Evolutionary conservation across 208 protist species (phyloP), one percentile per base, ranked within the genome.

Genomic region (Trypanosoma lewisi): DNA sequence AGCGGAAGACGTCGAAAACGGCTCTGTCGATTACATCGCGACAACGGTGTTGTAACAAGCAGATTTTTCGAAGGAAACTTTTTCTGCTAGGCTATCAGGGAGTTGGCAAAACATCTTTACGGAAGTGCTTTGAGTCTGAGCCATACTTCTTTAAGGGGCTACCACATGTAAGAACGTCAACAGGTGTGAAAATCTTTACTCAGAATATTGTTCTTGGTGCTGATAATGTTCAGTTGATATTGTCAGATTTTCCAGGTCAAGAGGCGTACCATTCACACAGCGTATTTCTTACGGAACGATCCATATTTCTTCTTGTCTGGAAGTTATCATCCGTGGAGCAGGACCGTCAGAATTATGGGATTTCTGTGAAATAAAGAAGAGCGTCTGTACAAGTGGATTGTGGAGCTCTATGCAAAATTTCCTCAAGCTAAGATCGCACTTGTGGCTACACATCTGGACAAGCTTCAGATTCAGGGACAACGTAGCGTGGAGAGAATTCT

Each of bases 211-310:
- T 34, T 33, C 75, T 91, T 31, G 73, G 86, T 37, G 75, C 73
- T n/a, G 82, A 86, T 28, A 48, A 55, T 4, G 65, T 93, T 12
- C 69, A 94, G 60, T 63, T 94, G 9, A 76, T 82, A 19, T 37
- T 96, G 28, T 84, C 82, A 16, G 91, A 96, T 74, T 94, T 94
- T 75, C 81, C 91, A 2, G 91, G 91, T 0, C 91, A 96, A 63
- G 86, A 93, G 67, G 52, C 75, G 28, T 95, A 96, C 75, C 85
- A 94, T 76, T 89, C 85, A 2, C 83, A 96, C 67, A 90, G 77
- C 17, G 83, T 77, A 39, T 96, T 96, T 47, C 78, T 96, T 27
- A 93, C 88, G 3, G 70, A 85, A 61, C 85, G 86, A 51, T 84
- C 86, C 54, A 82, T 96, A 50, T 95, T 95, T 76, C 69, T 76